Conservation (phyloP, 2,329 filamentous ascomycete genomes). For the Pseudogymnoascus sp. region DNA sequence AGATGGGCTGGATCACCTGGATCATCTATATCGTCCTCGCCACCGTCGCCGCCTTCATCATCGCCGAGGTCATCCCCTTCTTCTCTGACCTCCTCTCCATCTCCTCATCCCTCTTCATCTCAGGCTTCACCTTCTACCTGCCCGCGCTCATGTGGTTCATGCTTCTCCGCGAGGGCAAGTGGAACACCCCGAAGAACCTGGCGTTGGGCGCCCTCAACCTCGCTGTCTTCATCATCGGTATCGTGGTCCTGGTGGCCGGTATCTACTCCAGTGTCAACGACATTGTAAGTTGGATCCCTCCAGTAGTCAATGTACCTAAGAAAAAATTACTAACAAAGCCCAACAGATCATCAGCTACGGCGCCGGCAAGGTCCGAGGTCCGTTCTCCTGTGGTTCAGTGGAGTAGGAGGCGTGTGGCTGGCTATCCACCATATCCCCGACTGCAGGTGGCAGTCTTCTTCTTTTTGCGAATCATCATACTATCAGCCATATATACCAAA, state of each 20-base stretch:
- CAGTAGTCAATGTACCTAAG: neutral
- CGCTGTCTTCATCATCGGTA: conserved; percentile 17
- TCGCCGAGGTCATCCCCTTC: conserved; percentile 48
- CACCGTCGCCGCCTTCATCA: conserved; percentile 47
- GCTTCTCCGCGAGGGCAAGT: conserved; percentile 21
- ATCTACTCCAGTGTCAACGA: conserved; percentile 19
- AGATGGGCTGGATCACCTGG: conserved; percentile 33
- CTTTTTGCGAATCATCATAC: conserved; percentile 2
- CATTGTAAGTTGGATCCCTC: conserved; percentile 17
- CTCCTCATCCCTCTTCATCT: conserved; percentile 20
- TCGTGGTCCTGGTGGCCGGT: conserved; percentile 19
- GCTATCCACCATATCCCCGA: neutral
- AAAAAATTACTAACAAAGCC: neutral
- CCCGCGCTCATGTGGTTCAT: conserved; percentile 24
- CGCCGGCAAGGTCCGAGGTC: neutral
- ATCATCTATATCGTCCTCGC: conserved; percentile 29
- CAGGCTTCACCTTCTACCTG: conserved; percentile 24
- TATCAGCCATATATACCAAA: conserved; percentile 7
- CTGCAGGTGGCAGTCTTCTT: neutral
- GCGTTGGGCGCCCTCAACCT: conserved; percentile 17
- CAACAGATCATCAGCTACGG: neutral
- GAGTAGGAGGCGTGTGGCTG: neutral
- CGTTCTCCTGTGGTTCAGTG: neutral
- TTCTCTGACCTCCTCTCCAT: conserved; percentile 42
- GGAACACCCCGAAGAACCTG: conserved; percentile 20